phyloP scores from a whole-genome alignment of 2,329 filamentous ascomycete genomes.

The Trichophyton schoenleinii region DNA sequence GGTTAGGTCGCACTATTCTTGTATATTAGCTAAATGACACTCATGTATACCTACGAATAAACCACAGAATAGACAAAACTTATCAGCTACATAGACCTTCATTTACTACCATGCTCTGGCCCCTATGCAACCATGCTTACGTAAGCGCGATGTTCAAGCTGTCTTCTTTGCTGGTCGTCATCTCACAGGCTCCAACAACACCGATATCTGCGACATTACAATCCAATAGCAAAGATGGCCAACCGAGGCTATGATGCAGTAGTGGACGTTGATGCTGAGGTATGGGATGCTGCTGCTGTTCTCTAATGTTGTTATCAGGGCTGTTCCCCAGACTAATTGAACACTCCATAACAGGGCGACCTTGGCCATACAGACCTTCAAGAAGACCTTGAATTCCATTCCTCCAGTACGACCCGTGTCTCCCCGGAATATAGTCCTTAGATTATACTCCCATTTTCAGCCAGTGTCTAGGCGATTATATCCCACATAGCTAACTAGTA shows the following conservation, averaged over 20 bases:
- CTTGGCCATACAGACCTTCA: slow-evolving; percentile 95
- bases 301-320: not conserved
- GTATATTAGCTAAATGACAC: not conserved
- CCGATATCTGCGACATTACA: not conserved
- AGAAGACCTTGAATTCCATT: slow-evolving; percentile 98
- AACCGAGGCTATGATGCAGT: slow-evolving; percentile 93
- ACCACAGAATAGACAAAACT: not conserved
- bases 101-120: not conserved
- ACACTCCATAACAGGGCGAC: slow-evolving; percentile 55
- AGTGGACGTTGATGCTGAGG: slow-evolving; percentile 93
- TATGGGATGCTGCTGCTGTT: slow-evolving; percentile 30
- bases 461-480: not conserved
- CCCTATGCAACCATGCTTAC: not conserved
- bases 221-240: slow-evolving; percentile 43
- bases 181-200: slow-evolving; percentile 1
- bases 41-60: not conserved
- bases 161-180: not conserved
- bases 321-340: slow-evolving; percentile 6
- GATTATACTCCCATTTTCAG: not conserved
- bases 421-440: not conserved
- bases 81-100: not conserved
- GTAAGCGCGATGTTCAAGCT: not conserved
- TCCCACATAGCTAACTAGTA: not conserved
- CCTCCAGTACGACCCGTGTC: slow-evolving; percentile 47
- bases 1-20: not conserved